Percentiles rank a stretch among this genome's conserved stretches.
phyloP scores from a whole-genome alignment of 2,329 filamentous ascomycete genomes.

The Xylaria sp. region DNA sequence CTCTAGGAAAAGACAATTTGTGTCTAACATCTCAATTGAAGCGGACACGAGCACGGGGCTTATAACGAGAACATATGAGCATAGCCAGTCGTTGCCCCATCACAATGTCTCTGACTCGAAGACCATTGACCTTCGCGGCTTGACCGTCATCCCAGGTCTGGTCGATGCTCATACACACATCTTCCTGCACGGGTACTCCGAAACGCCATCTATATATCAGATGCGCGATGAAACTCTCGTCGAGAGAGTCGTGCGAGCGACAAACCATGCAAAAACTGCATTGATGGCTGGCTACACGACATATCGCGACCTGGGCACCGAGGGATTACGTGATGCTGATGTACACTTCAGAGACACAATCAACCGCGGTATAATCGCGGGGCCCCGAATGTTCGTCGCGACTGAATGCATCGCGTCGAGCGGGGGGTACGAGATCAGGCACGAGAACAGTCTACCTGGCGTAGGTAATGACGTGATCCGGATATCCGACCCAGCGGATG shows the following conservation, averaged over 20 bases:
- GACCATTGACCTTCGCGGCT: conserved; percentile 64
- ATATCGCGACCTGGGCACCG: conserved; percentile 66
- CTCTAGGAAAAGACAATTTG: conserved; percentile 43
- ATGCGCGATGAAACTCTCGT: conserved; percentile 69
- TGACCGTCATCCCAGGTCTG: conserved; percentile 62
- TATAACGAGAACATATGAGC: conserved; percentile 40
- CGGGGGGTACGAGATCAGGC: conserved; percentile 61
- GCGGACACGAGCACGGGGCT: conserved; percentile 44
- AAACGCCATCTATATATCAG: conserved; percentile 53
- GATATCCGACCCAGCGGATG: conserved; percentile 60
- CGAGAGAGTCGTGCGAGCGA: conserved; percentile 65
- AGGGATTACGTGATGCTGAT: conserved; percentile 62
- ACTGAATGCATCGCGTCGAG: conserved; percentile 62
- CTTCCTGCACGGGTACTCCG: conserved; percentile 63
- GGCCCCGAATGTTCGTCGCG: conserved; percentile 66
- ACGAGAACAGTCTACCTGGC: conserved; percentile 55
- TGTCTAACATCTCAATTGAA: conserved; percentile 39
- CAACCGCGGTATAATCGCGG: conserved; percentile 64
- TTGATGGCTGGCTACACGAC: conserved; percentile 69
- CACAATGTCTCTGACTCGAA: conserved; percentile 28
- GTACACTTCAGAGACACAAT: conserved; percentile 64
- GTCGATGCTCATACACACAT: conserved; percentile 68
- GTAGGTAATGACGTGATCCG: conserved; percentile 50
- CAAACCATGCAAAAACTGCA: conserved; percentile 63
- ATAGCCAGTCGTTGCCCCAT: conserved; percentile 25